These are phyloP conservation scores for Hamigera avellanea DNA, from an alignment of 495 filamentous ascomycete species.

Conservation along the genomic window DNA sequence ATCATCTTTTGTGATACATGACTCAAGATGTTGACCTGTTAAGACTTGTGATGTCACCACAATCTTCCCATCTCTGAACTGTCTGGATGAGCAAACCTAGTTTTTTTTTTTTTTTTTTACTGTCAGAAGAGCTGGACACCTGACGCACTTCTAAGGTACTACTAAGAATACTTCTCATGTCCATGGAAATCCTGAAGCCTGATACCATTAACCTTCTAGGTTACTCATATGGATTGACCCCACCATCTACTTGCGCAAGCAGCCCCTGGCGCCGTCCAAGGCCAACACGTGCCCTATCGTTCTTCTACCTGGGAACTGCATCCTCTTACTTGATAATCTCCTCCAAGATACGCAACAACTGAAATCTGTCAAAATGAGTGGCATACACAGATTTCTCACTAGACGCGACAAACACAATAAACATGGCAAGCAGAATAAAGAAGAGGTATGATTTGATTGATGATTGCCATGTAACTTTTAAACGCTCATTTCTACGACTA, in stretches of 20 bases:
- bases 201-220: constrained; percentile 4
- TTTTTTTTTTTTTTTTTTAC: constrained; percentile 1
- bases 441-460: constrained; percentile 24
- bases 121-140: constrained; percentile 15
- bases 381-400: constrained; percentile 59
- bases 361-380: constrained; percentile 36
- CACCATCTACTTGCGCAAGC: too few relatives aligned
- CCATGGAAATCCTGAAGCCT: constrained; percentile 22
- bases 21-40: too few relatives aligned
- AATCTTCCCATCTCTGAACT: too few relatives aligned
- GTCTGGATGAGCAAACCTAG: background rate
- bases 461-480: constrained; percentile 14
- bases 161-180: background rate
- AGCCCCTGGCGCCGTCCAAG: too few relatives aligned
- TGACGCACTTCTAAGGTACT: constrained; percentile 9
- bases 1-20: too few relatives aligned
- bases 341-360: too few relatives aligned
- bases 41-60: too few relatives aligned
- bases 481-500: background rate
- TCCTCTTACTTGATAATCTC: too few relatives aligned
- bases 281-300: too few relatives aligned
- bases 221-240: too few relatives aligned
- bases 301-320: too few relatives aligned
- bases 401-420: constrained; percentile 54
- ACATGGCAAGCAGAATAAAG: constrained; percentile 36